phyloP scores from a whole-genome alignment of 129 eudicot genomes.

The Centella asiatica region DNA sequence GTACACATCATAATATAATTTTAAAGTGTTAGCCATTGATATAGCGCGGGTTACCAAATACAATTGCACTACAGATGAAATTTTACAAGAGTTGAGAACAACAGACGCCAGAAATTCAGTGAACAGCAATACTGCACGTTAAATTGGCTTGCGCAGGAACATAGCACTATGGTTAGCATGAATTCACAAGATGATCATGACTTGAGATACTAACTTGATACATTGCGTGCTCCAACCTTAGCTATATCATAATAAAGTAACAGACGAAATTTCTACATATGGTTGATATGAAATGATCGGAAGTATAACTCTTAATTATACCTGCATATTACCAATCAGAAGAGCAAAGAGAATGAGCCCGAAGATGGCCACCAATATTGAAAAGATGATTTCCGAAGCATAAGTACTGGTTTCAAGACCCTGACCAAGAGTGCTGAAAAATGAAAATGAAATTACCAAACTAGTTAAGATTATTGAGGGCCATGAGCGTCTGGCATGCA shows the following conservation, averaged over 20 bases:
- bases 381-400: slow-evolving; percentile 68
- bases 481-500: too few species aligned
- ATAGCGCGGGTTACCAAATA: too few species aligned
- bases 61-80: too few species aligned
- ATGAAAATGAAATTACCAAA: slow-evolving; percentile 9
- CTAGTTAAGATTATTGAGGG: slow-evolving; percentile 1
- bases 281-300: neutral
- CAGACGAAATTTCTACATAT: neutral
- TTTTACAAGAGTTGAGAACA: neutral
- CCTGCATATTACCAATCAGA: slow-evolving; percentile 97
- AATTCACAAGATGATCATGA: neutral
- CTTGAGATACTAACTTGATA: neutral
- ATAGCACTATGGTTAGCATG: neutral
- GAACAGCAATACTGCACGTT: neutral
- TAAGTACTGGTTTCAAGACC: slow-evolving; percentile 85
- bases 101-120: neutral
- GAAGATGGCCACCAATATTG: slow-evolving; percentile 64
- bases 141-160: neutral
- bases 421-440: slow-evolving; percentile 85
- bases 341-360: slow-evolving; percentile 96
- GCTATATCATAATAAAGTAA: neutral
- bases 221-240: neutral
- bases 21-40: neutral
- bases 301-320: slow-evolving; percentile 5
- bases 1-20: slow-evolving; percentile 17